Base-by-base conservation (phyloP, 177 flowering plant species). In the Vitis hybrid region DNA sequence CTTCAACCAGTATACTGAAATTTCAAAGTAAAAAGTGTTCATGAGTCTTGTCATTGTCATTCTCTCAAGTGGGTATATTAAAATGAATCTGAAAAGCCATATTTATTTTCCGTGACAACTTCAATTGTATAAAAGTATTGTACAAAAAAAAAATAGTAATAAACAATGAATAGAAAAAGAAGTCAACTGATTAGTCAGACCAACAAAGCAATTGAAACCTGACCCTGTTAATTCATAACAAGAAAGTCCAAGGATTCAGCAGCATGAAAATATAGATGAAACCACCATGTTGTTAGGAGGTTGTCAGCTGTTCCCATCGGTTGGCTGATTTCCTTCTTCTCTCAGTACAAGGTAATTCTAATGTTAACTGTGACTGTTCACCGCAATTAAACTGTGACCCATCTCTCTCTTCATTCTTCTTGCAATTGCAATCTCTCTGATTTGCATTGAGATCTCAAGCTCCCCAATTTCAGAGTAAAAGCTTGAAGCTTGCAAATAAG, bases 391-490 rank as follows among this genome's bases (percentile, higher is more conserved):
- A 76, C 94, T 88, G 74, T 63, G 73, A 54, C 92, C 94, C 39
- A 85, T 74, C 58, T 82, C 90, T 78, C 75, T 77, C 12, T 71
- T 76, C 75, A 84, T 70, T 68, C 79, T 79, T 61, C 70, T 78
- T 26, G 78, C 74, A 57, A 61, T 67, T 10, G 80, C 85, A 65
- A 59, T 69, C 57, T 85, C 87, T 68, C 85, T 82, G 48, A 80
- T 71, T 60, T 79, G 82, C 65, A 20, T 54, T 13, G 85, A 75
- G 19, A 69, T 69, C 57, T 80, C 83, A 66, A 70, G 76, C 26
- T 89, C 88, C 29, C 92, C 94, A 50, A 85, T 81, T 66, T 85
- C 90, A 68, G 80, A 74, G 77, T 85, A 88, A 65, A 90, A 88
- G 22, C 63, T 79, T 50, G 87, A 83, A 61, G 73, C 84, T 68